Percentiles rank a stretch among this genome's conserved stretches.
Conservation (phyloP, 257 asterid genomes). For the Solanum ahanhuiri region DNA sequence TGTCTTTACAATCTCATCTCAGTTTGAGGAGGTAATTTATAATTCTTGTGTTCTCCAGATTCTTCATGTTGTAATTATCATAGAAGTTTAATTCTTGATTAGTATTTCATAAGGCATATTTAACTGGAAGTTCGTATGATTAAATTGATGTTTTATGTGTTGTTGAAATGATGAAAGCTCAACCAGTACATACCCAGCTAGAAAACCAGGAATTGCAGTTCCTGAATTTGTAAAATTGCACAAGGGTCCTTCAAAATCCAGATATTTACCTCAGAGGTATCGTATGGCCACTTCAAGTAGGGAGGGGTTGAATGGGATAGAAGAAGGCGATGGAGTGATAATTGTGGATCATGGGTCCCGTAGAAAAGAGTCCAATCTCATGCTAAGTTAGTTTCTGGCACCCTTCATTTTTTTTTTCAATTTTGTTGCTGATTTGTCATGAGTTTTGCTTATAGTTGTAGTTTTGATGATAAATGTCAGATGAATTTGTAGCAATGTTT, state of each 20-base stretch:
- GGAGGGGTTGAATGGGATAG: conserved; percentile 34
- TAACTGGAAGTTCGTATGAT: not conserved
- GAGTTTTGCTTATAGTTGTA: not conserved
- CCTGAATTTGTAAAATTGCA: conserved; percentile 39
- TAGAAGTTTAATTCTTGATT: not conserved
- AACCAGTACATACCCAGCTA: conserved; percentile 21
- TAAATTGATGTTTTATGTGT: not conserved
- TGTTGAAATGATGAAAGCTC: conserved; percentile 18
- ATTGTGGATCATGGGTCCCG: conserved; percentile 98
- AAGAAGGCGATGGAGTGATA: conserved; percentile 62
- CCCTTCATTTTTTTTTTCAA: not conserved
- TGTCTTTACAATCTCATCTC: conserved; percentile 5
- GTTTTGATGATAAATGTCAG: conserved; percentile 25
- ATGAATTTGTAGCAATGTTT: conserved; percentile 81
- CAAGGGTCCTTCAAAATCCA: conserved; percentile 20
- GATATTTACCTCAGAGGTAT: conserved; percentile 29
- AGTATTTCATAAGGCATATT: not conserved
- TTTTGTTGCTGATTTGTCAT: not conserved
- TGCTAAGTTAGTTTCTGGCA: conserved; percentile 57
- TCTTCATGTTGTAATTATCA: not conserved
- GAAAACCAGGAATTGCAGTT: conserved; percentile 20
- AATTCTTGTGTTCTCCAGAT: not conserved
- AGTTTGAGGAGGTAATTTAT: not conserved
- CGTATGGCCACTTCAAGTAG: conserved; percentile 58
- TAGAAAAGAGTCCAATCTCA: conserved; percentile 75